Base-by-base conservation (phyloP, 345 rosid species). In the Euphorbia lathyris region DNA sequence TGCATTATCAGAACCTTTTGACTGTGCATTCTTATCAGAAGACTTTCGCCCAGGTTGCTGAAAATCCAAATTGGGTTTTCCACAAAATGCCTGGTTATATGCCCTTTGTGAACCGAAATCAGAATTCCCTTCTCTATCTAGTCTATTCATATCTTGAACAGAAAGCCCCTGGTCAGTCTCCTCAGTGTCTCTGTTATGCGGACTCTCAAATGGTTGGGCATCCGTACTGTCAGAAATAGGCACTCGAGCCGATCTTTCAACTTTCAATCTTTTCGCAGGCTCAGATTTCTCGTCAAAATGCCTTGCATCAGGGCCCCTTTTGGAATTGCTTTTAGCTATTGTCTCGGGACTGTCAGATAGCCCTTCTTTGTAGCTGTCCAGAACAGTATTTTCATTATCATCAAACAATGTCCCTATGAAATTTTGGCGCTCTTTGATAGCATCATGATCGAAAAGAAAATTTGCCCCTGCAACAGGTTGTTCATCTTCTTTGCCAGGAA, bases 361-460 rank as follows among this genome's bases (percentile, higher is more conserved):
- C 63, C 85, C 97, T 43, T 59, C 78, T 77, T 77, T 82, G 36
- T 76, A 69, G 77, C 72, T 78, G 69, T 72, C 91, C 75, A 65
- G 78, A 30, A 40, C 74, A 8, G 69, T 55, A 66, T 81, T 81
- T 63, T 84, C 90, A 55, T 82, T 81, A 66, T 88, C 97, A 79
- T 90, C 97, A 82, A 95, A 90, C 82, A 90, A 70, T 72, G 83
- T 88, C 69, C 96, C 97, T 62, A 88, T 88, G 77, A 88, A 79
- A 78, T 76, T 80, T 82, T 87, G 81, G 67, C 85, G 85, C 72
- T 84, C 89, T 67, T 47, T 80, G 62, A 77, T 70, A 40, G 80
- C 78, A 78, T 86, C 83, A 26, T 68, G 81, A 77, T 76, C 83
- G 56, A 84, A 59, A 57, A 75, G 50, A 30, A 53, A 72, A 67